These are phyloP conservation scores for Chlorella variabilis DNA, from an alignment of 163 green algal genomes.

Conservation along the genomic window DNA sequence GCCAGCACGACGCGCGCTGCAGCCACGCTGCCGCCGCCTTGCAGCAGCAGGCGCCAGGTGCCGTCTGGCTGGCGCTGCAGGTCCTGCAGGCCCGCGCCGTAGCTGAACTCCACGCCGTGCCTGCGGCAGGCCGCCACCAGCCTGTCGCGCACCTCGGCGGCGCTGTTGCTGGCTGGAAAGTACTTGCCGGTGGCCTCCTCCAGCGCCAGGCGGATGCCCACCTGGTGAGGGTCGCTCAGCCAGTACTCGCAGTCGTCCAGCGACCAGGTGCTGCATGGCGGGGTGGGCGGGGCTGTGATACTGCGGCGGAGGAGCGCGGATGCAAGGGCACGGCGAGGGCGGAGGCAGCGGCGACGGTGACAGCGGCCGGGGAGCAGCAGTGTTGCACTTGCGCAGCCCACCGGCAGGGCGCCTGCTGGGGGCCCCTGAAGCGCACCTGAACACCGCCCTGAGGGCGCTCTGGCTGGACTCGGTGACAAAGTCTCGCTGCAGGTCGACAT, in stretches of 20 bases:
- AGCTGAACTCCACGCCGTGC: conserved; percentile 59
- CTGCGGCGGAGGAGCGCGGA: too few relatives aligned
- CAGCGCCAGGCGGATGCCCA: conserved; percentile 75
- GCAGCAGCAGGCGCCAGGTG: neutral
- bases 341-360: neutral
- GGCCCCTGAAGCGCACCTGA: too few relatives aligned
- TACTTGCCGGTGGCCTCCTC: conserved; percentile 86
- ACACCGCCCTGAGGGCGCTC: conserved; percentile 69
- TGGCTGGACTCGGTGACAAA: conserved; percentile 75
- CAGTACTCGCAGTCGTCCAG: conserved; percentile 43
- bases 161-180: conserved; percentile 85
- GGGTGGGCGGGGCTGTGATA: too few relatives aligned
- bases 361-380: too few relatives aligned
- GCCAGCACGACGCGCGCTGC: conserved; percentile 45
- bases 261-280: conserved; percentile 18
- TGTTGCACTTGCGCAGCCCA: too few relatives aligned
- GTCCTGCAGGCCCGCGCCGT: conserved; percentile 59
- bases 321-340: too few relatives aligned
- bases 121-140: conserved; percentile 74
- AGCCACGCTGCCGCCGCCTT: neutral
- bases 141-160: conserved; percentile 77
- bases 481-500: conserved; percentile 67
- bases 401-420: too few relatives aligned
- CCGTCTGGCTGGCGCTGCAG: conserved; percentile 31
- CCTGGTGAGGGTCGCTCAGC: conserved; percentile 46